phyloP scores from a whole-genome alignment of 176 grass and related monocot genomes.

The Eleusine indica region DNA sequence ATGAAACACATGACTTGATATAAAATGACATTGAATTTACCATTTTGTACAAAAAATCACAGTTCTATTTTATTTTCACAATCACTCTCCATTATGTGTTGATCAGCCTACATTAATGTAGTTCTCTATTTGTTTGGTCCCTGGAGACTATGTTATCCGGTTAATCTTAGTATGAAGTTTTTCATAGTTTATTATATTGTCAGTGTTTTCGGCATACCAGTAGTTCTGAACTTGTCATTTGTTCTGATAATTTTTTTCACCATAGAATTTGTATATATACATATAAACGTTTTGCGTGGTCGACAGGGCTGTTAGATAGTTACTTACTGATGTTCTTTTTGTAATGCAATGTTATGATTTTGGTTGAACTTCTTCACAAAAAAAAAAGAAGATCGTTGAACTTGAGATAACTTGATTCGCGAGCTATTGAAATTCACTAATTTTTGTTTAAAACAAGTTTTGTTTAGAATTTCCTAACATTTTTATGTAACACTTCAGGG shows the following conservation, averaged over 20 bases:
- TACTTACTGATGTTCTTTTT: not conserved
- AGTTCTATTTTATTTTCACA: not conserved
- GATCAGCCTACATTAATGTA: not conserved
- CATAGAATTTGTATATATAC: not conserved
- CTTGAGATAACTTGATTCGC: not conserved
- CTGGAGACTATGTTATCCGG: not conserved
- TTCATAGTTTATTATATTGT: not conserved
- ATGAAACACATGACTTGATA: not conserved
- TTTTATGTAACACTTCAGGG: conserved; percentile 43
- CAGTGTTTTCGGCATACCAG: not conserved
- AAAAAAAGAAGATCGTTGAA: not conserved
- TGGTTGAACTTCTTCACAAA: too few species aligned
- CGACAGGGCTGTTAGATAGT: not conserved
- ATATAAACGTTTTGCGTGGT: not conserved
- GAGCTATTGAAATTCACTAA: not conserved
- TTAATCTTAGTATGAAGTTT: not conserved
- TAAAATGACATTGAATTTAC: not conserved
- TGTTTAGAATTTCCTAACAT: conserved; percentile 34
- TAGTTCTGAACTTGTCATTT: not conserved
- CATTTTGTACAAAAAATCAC: not conserved
- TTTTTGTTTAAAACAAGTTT: not conserved
- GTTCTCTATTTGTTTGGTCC: not conserved
- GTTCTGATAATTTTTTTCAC: not conserved
- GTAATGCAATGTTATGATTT: not conserved
- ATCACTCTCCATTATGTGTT: not conserved